These are phyloP conservation scores for Cytospora piceicola DNA, from an alignment of 2,329 filamentous ascomycete genomes.

Conservation along the genomic window DNA sequence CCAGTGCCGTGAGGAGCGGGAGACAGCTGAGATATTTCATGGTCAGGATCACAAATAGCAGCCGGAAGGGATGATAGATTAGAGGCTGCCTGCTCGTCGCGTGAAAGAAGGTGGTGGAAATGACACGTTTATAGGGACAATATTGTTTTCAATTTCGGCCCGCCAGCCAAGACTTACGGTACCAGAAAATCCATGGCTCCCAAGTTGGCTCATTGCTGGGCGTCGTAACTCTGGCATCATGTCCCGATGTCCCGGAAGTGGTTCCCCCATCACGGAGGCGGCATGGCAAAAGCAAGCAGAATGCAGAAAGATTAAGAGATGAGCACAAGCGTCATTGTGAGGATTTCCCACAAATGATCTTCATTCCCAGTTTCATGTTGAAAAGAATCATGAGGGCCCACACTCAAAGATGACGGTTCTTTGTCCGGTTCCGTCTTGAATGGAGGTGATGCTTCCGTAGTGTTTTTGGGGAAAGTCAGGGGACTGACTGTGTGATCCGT, in stretches of 20 bases:
- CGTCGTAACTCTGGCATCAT: background rate
- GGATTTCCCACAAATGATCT: conserved; percentile 31
- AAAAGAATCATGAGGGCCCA: background rate
- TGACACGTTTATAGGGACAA: conserved; percentile 10
- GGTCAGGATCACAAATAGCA: background rate
- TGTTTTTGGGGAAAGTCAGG: conserved; percentile 18
- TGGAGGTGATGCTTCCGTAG: conserved; percentile 26
- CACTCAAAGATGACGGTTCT: background rate
- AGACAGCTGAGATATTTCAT: conserved; percentile 30
- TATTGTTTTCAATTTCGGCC: background rate
- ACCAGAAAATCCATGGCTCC: conserved; percentile 7
- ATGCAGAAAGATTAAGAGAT: conserved; percentile 1
- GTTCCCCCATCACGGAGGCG: background rate
- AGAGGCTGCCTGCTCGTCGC: background rate
- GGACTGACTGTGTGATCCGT: background rate
- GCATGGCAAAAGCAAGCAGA: background rate
- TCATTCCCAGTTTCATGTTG: background rate
- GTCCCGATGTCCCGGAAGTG: conserved; percentile 10
- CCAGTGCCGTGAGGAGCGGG: conserved; percentile 36
- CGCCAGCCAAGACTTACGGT: conserved; percentile 5
- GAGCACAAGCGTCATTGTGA: background rate
- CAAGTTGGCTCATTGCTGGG: conserved; percentile 4
- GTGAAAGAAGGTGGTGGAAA: background rate
- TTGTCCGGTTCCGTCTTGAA: conserved; percentile 23
- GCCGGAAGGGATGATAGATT: too few relatives aligned